Evolutionary conservation across 176 grass and related monocot genomes (phyloP), one percentile per base, ranked within the genome.

Genomic region (Juncus inflexus): DNA sequence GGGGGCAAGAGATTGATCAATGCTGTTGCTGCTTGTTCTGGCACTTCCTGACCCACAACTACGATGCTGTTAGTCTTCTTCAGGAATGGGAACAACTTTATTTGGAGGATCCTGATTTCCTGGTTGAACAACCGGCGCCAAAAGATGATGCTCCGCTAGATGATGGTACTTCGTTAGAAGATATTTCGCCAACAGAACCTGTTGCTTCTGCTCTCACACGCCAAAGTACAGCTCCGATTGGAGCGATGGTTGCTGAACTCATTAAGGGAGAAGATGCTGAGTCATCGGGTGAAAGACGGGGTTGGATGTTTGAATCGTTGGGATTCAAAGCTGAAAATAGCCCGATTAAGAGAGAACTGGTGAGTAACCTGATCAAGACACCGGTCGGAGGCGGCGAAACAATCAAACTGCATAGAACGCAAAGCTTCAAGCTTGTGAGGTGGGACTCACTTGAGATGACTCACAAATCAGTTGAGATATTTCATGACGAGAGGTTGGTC

Each of bases 391-490:
- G 7, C 9, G 41, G 15, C 15, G 45, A 6, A 52, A 52, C 64
- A 12, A 3, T 50, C 10, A 36, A 15, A 52, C 16, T 52, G 45
- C 45, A 53, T 10, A 67, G 64, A 12, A 52, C 9, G 6, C 64
- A 52, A 3, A 12, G 4, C 45, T n/a, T 38, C 52, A 42, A 36
- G 11, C 45, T 37, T 28, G 45, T 12, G 47, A 52, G 19, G 10
- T 28, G 19, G 19, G 19, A 28, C 19, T 28, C 19, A 28, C 19
- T 28, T 28, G 19, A 28, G 19, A 28, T 28, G 19, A 28, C 0
- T 28, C 38, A 42, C 64, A 28, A 52, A 67, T 67, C 64, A 15
- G 12, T 67, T 13, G 64, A 67, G 45, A 67, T 67, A 37, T 51
- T 67, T 50, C 64, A 51, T 2, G 4, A 67, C 2, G 64, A 67